Evolutionary conservation across 768 basidiomycete species (phyloP), one percentile per base, ranked within the genome.

Genomic region (Mycena rebaudengoi): DNA sequence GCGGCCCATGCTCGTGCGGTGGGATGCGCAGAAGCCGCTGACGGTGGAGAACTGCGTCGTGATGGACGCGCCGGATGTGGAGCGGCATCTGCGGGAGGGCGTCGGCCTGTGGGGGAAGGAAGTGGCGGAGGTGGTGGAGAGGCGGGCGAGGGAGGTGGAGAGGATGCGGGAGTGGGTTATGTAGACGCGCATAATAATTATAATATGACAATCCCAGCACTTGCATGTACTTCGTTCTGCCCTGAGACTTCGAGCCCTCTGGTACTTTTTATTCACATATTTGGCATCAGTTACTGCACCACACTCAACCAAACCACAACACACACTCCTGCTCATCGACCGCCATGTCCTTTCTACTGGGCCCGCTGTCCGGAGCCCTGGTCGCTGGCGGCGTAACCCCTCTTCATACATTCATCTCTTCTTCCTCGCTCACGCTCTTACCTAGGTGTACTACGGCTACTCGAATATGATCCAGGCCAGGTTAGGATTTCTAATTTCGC

Each of bases 41-140:
- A 80, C 83, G 25, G 78, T 86, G n/a, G 89, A 92, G 37, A 99
- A 99, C 73, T 87, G 91, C 59, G 93, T 96, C 12, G 89, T 95
- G 3, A 88, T 98, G 78, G 93, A 95, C 59, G 75, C 83, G 56
- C 82, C 80, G 50, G 94, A 98, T 56, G 92, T 88, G 0, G 88
- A 89, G 71, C 83, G 80, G 59, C 95, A 95, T 73, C 72, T 81
- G 35, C 77, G 74, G 58, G 81, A 81, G 35, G 71, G 71, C 20
- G 76, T 70, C 8, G 68, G 72, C 1, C 40, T 72, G 35, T 73
- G 62, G 21, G 86, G 88, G 0, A 81, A 78, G 60, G 85, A 86
- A 51, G 80, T 94, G 7, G 82, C 82, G 58, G 77, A 76, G 21
- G 74, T 91, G 3, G 90, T 96, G 3, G 74, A 82, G 61, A 82